These are phyloP conservation scores for Brasilioporus rufonigricans DNA, from an alignment of 768 basidiomycete genomes.

Conservation along the genomic window DNA sequence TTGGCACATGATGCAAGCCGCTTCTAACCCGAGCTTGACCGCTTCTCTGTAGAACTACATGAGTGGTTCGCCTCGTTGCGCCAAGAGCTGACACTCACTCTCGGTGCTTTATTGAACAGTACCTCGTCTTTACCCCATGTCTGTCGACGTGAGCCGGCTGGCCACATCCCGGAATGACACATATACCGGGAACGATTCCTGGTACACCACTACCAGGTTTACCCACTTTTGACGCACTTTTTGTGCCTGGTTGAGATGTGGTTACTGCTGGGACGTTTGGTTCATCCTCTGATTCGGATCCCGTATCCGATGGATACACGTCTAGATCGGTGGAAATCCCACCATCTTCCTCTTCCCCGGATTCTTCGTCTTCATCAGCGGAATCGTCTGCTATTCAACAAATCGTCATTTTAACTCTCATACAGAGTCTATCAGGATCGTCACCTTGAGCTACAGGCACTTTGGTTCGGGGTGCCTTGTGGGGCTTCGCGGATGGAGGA, in stretches of 20 bases:
- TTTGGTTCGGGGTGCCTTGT: constrained; percentile 16
- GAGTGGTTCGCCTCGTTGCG: constrained; percentile 6
- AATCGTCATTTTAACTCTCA: constrained; percentile 10
- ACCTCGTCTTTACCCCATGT: constrained; percentile 48
- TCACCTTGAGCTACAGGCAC: constrained; percentile 20
- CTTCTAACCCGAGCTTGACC: constrained; percentile 47
- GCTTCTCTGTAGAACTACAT: constrained; percentile 46
- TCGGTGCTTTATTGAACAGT: constrained; percentile 59
- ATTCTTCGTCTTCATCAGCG: constrained; percentile 25
- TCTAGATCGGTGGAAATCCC: constrained; percentile 29
- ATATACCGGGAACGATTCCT: constrained; percentile 34
- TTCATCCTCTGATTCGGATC: constrained; percentile 24
- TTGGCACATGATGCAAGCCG: constrained; percentile 65
- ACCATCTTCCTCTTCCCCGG: constrained; percentile 22
- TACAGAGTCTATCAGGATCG: constrained; percentile 6
- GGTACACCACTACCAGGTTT: constrained; percentile 11
- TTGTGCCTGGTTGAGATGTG: constrained; percentile 7
- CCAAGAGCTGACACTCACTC: constrained; percentile 46
- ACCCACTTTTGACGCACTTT: constrained; percentile 4
- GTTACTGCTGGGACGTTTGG: constrained; percentile 8
- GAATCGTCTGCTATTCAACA: constrained; percentile 20
- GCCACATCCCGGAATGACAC: constrained; percentile 56
- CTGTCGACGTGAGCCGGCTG: constrained; percentile 55
- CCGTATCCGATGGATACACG: constrained; percentile 33
- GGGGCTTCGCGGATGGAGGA: constrained; percentile 8